A percentile compares a stretch with the other conserved stretches of the same genome.
Evolutionary conservation across 2,329 filamentous ascomycete genomes (phyloP).

Genomic region (Knoxdaviesia capensis): DNA sequence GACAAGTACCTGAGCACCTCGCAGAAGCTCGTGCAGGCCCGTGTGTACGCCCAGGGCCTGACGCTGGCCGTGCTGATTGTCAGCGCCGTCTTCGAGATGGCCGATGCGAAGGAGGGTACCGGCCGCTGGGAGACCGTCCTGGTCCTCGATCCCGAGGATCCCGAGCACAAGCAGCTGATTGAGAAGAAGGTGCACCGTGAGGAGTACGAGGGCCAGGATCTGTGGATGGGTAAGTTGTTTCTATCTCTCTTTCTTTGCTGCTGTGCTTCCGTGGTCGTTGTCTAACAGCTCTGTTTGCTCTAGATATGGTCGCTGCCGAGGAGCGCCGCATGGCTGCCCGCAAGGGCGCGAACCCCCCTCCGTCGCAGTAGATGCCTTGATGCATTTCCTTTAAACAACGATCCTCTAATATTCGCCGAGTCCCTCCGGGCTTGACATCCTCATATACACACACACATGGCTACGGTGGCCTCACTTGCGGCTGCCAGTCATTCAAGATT

Average conservation of each 20-base stretch:
- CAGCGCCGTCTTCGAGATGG: slow-evolving; percentile 61
- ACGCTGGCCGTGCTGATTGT: slow-evolving; percentile 70
- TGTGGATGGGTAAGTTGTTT: slow-evolving; percentile 58
- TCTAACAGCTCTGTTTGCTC: slow-evolving; percentile 4
- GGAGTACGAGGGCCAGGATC: slow-evolving; percentile 70
- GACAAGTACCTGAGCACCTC: slow-evolving; percentile 52
- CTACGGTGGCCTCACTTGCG: too few species aligned
- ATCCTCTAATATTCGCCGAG: too few species aligned
- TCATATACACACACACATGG: too few species aligned
- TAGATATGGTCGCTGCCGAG: slow-evolving; percentile 69
- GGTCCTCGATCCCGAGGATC: slow-evolving; percentile 63
- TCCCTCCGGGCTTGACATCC: too few species aligned
- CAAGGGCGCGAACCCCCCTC: slow-evolving; percentile 7
- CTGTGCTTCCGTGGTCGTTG: slow-evolving; percentile 1
- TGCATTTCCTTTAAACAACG: too few species aligned
- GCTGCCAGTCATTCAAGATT: too few species aligned
- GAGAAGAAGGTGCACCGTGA: slow-evolving; percentile 81
- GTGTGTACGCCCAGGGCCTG: slow-evolving; percentile 82
- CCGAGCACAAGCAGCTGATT: slow-evolving; percentile 61
- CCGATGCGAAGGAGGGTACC: slow-evolving; percentile 55
- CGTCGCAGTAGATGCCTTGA: too few species aligned
- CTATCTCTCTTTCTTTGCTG: background rate
- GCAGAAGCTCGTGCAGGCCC: slow-evolving; percentile 86
- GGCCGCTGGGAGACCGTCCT: slow-evolving; percentile 72
- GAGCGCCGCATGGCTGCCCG: slow-evolving; percentile 35